These are phyloP conservation scores for Chenopodium formosanum DNA, from an alignment of 148 eudicot species.

Conservation along the genomic window DNA sequence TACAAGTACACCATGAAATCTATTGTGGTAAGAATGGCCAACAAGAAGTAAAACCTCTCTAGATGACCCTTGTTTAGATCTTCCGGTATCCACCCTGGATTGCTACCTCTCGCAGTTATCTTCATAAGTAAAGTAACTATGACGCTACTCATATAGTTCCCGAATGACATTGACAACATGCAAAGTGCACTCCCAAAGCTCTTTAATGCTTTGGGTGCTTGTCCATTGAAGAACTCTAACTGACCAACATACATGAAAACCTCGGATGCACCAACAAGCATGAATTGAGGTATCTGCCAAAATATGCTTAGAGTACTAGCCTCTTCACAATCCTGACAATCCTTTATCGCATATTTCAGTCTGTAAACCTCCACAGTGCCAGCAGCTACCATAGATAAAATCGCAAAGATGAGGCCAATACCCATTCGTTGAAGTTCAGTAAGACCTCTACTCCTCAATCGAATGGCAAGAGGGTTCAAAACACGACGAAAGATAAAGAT, in stretches of 20 bases:
- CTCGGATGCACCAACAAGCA: conserved; percentile 66
- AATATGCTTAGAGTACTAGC: conserved; percentile 55
- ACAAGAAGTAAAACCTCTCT: conserved; percentile 55
- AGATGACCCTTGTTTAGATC: conserved; percentile 64
- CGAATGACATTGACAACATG: conserved; percentile 64
- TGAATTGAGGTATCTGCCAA: conserved; percentile 76
- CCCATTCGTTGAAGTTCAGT: conserved; percentile 74
- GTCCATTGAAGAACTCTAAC: conserved; percentile 66
- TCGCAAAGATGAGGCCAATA: conserved; percentile 51
- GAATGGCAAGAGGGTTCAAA: conserved; percentile 42
- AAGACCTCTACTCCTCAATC: conserved; percentile 45
- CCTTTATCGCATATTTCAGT: conserved; percentile 28
- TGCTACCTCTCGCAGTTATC: conserved; percentile 36
- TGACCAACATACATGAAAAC: conserved; percentile 80
- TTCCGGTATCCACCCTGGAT: conserved; percentile 73
- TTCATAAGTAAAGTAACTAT: conserved; percentile 55
- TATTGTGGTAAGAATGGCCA: conserved; percentile 44
- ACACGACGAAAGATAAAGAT: conserved; percentile 56
- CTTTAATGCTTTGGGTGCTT: conserved; percentile 67
- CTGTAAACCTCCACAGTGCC: conserved; percentile 57
- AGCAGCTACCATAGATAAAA: conserved; percentile 56
- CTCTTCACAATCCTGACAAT: conserved; percentile 31
- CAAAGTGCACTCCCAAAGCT: conserved; percentile 78
- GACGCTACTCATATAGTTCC: conserved; percentile 64
- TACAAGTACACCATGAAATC: conserved; percentile 49